These are phyloP conservation scores for Aspergillus thermomutatus DNA, from an alignment of 2,329 filamentous ascomycete genomes.

Conservation along the genomic window DNA sequence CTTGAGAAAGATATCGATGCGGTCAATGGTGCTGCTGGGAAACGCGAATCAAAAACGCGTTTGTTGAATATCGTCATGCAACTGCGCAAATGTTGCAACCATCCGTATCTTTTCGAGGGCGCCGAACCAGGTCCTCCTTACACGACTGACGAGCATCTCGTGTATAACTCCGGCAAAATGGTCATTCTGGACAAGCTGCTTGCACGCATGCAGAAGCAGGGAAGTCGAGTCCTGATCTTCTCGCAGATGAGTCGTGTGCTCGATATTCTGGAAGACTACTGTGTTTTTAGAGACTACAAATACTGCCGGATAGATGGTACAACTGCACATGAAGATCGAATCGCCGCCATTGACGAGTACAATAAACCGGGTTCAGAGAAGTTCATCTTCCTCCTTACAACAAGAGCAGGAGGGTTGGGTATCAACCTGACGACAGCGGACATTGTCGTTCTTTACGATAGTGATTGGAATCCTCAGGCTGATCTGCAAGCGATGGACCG, in stretches of 20 bases:
- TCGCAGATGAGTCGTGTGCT: slow-evolving; percentile 98
- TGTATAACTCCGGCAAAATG: slow-evolving; percentile 97
- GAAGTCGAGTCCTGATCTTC: slow-evolving; percentile 95
- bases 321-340: slow-evolving; percentile 95
- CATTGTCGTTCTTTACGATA: slow-evolving; percentile 94
- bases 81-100: slow-evolving; percentile 96
- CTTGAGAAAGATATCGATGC: slow-evolving; percentile 98
- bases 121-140: slow-evolving; percentile 96
- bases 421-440: slow-evolving; percentile 96
- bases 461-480: slow-evolving; percentile 98
- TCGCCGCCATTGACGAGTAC: slow-evolving; percentile 96
- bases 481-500: slow-evolving; percentile 99
- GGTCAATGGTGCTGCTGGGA: slow-evolving; percentile 92
- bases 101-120: slow-evolving; percentile 96
- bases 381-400: slow-evolving; percentile 93
- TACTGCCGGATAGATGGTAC: slow-evolving; percentile 97
- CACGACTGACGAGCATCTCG: slow-evolving; percentile 92
- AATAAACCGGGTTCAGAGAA: slow-evolving; percentile 95
- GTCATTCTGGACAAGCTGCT: slow-evolving; percentile 90
- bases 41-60: slow-evolving; percentile 95
- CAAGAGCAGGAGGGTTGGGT: slow-evolving; percentile 88
- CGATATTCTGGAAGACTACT: slow-evolving; percentile 97
- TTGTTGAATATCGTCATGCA: slow-evolving; percentile 99
- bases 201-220: slow-evolving; percentile 75
- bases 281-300: slow-evolving; percentile 88